Percentiles rank a stretch among this genome's conserved stretches.
Evolutionary conservation across 805 yeast genomes (phyloP).

Genomic region (Myxozyma mucilagina): DNA sequence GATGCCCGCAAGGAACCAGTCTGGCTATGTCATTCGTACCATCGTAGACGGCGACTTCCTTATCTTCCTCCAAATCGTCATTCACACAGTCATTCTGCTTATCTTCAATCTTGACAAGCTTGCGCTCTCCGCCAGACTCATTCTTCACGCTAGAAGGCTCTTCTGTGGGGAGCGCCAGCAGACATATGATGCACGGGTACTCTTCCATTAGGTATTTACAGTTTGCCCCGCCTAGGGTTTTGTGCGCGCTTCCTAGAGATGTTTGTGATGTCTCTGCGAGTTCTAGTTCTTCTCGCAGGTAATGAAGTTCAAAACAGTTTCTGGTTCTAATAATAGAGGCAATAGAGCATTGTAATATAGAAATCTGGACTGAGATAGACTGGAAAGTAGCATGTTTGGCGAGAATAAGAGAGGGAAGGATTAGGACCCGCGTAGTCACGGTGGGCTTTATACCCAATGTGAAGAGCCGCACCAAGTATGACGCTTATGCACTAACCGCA

Average conservation of each 20-base stretch:
- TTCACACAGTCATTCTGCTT: not conserved
- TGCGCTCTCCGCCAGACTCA: not conserved
- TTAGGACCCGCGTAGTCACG: not conserved
- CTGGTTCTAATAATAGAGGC: not conserved
- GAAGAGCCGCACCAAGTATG: not conserved
- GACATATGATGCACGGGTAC: constrained; percentile 58
- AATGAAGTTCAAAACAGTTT: not conserved
- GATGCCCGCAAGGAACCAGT: constrained; percentile 52
- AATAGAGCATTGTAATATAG: not conserved
- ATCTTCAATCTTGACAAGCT: not conserved
- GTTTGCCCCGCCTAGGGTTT: not conserved
- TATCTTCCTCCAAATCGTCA: not conserved
- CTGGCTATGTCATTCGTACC: constrained; percentile 32
- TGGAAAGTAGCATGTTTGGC: constrained; percentile 5
- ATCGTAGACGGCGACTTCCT: constrained; percentile 19
- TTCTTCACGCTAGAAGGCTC: constrained; percentile 7
- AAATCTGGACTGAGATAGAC: not conserved
- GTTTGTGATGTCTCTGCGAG: not conserved
- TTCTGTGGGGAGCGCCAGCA: constrained; percentile 44
- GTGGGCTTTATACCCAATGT: not conserved
- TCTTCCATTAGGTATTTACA: constrained; percentile 9
- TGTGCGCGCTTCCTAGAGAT: not conserved
- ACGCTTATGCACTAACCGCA: not conserved
- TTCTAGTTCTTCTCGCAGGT: not conserved
- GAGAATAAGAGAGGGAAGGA: not conserved